Conservation (phyloP, 208 protist species). For the Leptomonas seymouri region DNA sequence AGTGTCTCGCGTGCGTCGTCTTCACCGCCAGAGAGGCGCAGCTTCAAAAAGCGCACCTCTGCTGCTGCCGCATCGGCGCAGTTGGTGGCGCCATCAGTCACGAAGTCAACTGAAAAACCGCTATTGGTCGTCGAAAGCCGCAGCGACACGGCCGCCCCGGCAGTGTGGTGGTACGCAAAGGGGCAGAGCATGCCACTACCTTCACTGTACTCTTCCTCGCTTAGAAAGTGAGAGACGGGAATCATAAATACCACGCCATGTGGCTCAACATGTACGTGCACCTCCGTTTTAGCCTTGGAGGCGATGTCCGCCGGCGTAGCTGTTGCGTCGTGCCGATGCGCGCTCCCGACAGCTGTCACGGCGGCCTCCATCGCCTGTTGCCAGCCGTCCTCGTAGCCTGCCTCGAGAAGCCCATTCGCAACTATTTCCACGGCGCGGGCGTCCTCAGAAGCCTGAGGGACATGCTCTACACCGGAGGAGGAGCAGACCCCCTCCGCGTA, state of each 20-base stretch:
- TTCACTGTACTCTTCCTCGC: slow-evolving; percentile 41
- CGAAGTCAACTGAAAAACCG: slow-evolving; percentile 35
- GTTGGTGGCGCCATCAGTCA: slow-evolving; percentile 43
- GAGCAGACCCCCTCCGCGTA: slow-evolving; percentile 41
- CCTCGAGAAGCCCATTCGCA: slow-evolving; percentile 27
- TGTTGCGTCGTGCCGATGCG: slow-evolving; percentile 19
- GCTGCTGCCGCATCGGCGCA: background rate
- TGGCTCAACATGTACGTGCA: background rate
- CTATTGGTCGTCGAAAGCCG: slow-evolving; percentile 26
- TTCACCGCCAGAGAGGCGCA: slow-evolving; percentile 25
- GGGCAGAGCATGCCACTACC: slow-evolving; percentile 41
- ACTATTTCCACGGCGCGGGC: slow-evolving; percentile 37
- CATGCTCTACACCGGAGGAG: slow-evolving; percentile 28
- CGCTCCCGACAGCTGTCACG: slow-evolving; percentile 18
- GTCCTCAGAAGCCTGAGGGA: slow-evolving; percentile 38
- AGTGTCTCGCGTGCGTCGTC: slow-evolving; percentile 16
- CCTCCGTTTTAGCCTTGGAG: slow-evolving; percentile 13
- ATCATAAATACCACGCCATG: slow-evolving; percentile 30
- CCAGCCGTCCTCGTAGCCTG: background rate
- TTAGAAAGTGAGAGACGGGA: slow-evolving; percentile 39
- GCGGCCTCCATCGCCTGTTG: slow-evolving; percentile 24
- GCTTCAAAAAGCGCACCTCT: slow-evolving; percentile 13
- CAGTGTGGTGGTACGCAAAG: slow-evolving; percentile 53
- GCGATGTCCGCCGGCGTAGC: slow-evolving; percentile 1
- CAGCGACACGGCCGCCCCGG: slow-evolving; percentile 55